Evolutionary conservation across 2,329 filamentous ascomycete species (phyloP), one percentile per base, ranked within the genome.

Genomic region (Penicillium sp.): DNA sequence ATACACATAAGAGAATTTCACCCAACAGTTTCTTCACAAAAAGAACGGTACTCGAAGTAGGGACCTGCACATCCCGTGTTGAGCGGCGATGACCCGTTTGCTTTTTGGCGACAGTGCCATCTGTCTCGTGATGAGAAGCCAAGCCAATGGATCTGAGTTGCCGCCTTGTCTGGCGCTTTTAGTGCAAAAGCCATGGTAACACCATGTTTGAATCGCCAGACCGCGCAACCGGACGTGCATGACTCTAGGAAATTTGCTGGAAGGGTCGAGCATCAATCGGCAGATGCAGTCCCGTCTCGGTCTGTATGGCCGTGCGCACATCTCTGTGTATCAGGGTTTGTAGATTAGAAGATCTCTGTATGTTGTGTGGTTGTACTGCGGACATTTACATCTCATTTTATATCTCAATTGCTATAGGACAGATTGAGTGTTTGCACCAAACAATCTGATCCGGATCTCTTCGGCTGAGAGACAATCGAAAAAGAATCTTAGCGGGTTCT

Each of bases 211-310:
- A 51, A 59, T 60, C 46, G 57, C 52, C 55, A 50, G 38, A 58
- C 57, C 55, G 50, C 61, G n/a, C 61, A 66, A 61, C 61, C 55
- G 51, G 60, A 51, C 57, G 55, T 63, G 61, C 63, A 64, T 61
- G 56, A 44, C 54, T 50, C n/a, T 47, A 59, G 50, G 53, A 59
- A 51, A 58, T 57, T 39, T 59, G 57, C 40, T 61, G 39, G 57
- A 58, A 57, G 40, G 39, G 50, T 33, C 41, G 57, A 58, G 53
- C 53, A 55, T 58, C 38, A 49, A 50, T 55, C 52, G 58, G 53
- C 53, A 52, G 49, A 53, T 63, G 57, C 54, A 64, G 58, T 65
- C 48, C 59, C 56, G 59, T 63, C 59, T 58, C 57, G 53, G 61
- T 62, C 63, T 57, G 56, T 60, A 60, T 59, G 64, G 61, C 47